Percentiles rank a stretch among this genome's conserved stretches.
phyloP scores from a whole-genome alignment of 2,329 filamentous ascomycete species.

The Ophiocordyceps camponoti-floridani region DNA sequence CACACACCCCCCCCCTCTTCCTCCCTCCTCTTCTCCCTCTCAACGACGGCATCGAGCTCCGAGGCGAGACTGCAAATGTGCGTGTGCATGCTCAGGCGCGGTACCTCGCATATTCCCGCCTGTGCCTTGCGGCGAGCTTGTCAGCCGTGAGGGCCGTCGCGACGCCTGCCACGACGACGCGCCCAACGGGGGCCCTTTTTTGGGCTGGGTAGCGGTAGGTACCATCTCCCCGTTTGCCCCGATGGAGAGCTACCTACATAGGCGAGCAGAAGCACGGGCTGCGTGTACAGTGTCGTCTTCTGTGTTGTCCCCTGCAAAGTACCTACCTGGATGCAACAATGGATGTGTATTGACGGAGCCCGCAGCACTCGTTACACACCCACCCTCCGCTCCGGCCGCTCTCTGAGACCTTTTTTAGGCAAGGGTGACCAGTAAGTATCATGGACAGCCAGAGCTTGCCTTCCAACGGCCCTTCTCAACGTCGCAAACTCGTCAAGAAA shows the following conservation, averaged over 20 bases:
- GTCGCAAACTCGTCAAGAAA: conserved; percentile 46
- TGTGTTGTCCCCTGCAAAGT: background rate
- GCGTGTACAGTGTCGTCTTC: background rate
- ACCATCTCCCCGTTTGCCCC: background rate
- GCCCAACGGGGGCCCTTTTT: no score
- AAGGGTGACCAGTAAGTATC: conserved; percentile 14
- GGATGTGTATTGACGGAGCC: conserved; percentile 2
- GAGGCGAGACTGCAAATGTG: background rate
- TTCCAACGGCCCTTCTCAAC: conserved; percentile 29
- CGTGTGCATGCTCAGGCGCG: background rate
- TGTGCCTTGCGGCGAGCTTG: background rate
- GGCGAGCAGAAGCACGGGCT: no score
- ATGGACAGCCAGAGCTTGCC: conserved; percentile 28
- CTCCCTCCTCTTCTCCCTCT: background rate
- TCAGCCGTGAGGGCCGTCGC: background rate
- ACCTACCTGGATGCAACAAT: background rate
- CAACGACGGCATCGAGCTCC: background rate
- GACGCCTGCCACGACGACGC: no score
- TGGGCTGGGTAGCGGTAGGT: background rate
- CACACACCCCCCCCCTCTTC: background rate
- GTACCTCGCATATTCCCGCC: background rate
- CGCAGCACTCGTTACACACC: conserved; percentile 4
- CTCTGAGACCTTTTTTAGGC: conserved; percentile 8
- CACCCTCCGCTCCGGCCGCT: conserved; percentile 3
- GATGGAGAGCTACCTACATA: no score